These are phyloP conservation scores for Globisporangium alternatum DNA, from an alignment of 352 stramenopile genomes.

Conservation along the genomic window DNA sequence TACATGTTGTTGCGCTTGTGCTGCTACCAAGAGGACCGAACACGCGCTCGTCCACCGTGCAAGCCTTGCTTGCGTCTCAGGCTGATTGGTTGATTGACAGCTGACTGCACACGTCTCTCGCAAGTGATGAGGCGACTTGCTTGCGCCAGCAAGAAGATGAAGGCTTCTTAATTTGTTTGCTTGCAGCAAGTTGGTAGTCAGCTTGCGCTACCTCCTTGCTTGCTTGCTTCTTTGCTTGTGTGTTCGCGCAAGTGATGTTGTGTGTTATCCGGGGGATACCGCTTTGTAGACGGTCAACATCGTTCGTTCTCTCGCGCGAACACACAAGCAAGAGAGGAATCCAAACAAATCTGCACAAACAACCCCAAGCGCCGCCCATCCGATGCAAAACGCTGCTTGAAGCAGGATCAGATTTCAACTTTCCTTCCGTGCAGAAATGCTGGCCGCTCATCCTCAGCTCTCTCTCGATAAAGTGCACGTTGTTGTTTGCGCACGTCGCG, in stretches of 20 bases:
- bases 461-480: background rate
- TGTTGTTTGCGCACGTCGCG: background rate
- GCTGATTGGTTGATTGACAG: background rate
- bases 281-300: slow-evolving; percentile 6
- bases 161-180: background rate
- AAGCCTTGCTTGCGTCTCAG: background rate
- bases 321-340: background rate
- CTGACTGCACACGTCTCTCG: background rate
- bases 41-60: background rate
- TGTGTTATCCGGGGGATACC: background rate
- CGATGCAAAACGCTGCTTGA: slow-evolving; percentile 5
- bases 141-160: background rate
- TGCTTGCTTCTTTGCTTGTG: slow-evolving; percentile 1
- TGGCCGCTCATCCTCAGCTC: background rate
- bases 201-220: background rate
- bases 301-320: slow-evolving; percentile 4
- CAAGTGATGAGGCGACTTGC: too few relatives aligned
- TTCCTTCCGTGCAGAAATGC: slow-evolving; percentile 4
- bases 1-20: slow-evolving; percentile 5
- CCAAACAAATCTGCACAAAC: slow-evolving; percentile 6
- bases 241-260: background rate
- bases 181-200: too few relatives aligned
- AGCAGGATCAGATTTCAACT: slow-evolving; percentile 17
- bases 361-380: slow-evolving; percentile 9
- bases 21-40: background rate